A percentile compares a stretch with the other conserved stretches of the same genome.
Conservation (phyloP, 345 rosid genomes). For the Citrus glauca region DNA sequence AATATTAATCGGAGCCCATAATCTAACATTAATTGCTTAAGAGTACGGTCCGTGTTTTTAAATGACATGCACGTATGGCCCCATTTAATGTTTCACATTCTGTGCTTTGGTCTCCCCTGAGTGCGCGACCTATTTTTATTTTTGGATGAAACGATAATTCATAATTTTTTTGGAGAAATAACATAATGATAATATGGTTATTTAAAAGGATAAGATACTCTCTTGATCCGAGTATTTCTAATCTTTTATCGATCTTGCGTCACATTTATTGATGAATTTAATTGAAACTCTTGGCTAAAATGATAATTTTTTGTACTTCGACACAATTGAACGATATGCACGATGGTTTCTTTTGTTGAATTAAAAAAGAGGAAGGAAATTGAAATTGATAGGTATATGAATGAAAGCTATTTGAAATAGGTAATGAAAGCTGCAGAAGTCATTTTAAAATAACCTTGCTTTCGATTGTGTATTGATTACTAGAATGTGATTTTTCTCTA, state of each 20-base stretch:
- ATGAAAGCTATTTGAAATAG: background rate
- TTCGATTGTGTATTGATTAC: background rate
- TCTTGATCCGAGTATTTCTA: no score
- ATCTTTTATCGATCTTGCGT: no score
- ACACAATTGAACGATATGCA: no score
- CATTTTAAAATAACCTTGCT: background rate
- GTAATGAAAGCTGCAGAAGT: background rate
- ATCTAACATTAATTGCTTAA: slow-evolving; percentile 4
- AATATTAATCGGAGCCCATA: background rate
- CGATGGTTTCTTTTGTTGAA: no score
- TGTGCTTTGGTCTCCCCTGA: background rate
- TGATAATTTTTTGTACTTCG: no score
- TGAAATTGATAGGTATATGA: no score
- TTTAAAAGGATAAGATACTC: no score
- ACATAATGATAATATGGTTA: no score
- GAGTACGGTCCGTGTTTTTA: background rate
- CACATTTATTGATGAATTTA: no score
- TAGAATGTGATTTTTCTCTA: background rate
- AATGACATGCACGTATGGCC: background rate
- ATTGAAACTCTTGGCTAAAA: no score
- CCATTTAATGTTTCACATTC: background rate
- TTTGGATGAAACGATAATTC: background rate
- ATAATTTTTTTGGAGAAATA: no score
- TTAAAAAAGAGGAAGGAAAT: no score
- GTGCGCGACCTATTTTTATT: background rate